phyloP scores from a whole-genome alignment of 495 filamentous ascomycete genomes.

The Rusavskia elegans region DNA sequence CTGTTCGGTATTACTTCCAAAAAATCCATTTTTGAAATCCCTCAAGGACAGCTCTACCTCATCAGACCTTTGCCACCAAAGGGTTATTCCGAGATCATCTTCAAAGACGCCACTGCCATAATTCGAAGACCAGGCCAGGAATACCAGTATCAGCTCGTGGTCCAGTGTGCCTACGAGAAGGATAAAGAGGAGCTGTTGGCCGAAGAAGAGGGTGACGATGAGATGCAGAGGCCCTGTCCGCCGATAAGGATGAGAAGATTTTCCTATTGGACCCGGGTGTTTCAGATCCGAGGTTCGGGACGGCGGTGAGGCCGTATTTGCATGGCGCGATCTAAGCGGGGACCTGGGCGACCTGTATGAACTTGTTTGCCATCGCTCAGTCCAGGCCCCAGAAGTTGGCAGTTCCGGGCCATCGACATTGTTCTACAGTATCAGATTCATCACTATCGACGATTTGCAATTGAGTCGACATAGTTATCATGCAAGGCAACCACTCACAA shows the following conservation, averaged over 20 bases:
- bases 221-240: conserved; percentile 41
- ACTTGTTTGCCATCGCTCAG: conserved; percentile 74
- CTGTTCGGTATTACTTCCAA: conserved; percentile 86
- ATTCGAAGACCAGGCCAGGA: conserved; percentile 88
- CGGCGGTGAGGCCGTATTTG: conserved; percentile 67
- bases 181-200: conserved; percentile 85
- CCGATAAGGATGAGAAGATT: conserved; percentile 88
- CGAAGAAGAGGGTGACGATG: conserved; percentile 66
- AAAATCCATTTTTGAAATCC: conserved; percentile 84
- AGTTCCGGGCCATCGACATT: too few relatives aligned
- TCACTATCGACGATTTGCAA: too few relatives aligned
- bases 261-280: conserved; percentile 84
- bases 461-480: too few relatives aligned
- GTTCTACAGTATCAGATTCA: too few relatives aligned
- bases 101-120: conserved; percentile 85
- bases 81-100: conserved; percentile 95
- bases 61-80: conserved; percentile 90
- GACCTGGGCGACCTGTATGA: conserved; percentile 90
- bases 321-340: conserved; percentile 89
- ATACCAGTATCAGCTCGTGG: conserved; percentile 91
- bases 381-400: conserved; percentile 53
- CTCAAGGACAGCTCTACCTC: conserved; percentile 91
- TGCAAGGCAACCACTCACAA: too few relatives aligned
- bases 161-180: conserved; percentile 93
- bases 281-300: conserved; percentile 71